phyloP scores from a whole-genome alignment of 2,329 filamentous ascomycete species.

The Fusarium sp. region DNA sequence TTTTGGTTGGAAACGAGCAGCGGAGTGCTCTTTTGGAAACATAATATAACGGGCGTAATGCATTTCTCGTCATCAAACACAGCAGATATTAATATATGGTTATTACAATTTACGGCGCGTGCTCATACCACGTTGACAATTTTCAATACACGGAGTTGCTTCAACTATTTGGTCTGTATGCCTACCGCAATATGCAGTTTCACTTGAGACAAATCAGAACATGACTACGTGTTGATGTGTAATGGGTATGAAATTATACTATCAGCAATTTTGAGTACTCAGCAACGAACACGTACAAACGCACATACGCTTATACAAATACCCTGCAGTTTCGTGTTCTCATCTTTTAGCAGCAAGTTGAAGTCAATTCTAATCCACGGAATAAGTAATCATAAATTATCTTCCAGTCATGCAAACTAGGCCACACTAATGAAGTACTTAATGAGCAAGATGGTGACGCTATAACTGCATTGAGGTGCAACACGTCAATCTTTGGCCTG shows the following conservation, averaged over 20 bases:
- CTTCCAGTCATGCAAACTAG: background rate
- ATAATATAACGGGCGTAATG: slow-evolving; percentile 33
- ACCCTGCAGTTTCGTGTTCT: background rate
- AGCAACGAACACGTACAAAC: background rate
- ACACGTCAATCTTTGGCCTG: slow-evolving; percentile 15
- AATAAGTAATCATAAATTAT: background rate
- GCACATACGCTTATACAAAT: background rate
- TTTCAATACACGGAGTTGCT: background rate
- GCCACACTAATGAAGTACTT: background rate
- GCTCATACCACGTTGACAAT: background rate
- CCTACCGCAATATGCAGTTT: background rate
- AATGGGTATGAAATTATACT: background rate
- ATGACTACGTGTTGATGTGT: background rate
- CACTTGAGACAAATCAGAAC: background rate
- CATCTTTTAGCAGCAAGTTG: background rate
- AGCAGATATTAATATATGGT: background rate
- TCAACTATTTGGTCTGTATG: background rate
- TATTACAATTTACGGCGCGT: background rate
- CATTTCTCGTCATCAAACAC: background rate
- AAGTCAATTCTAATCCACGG: background rate
- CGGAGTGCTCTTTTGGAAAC: slow-evolving; percentile 11
- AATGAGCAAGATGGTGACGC: slow-evolving; percentile 1
- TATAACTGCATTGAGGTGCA: slow-evolving; percentile 25
- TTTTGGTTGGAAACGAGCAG: slow-evolving; percentile 18
- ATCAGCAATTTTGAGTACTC: background rate